These are phyloP conservation scores for Radiomyces spectabilis DNA, from an alignment of 192 early-diverging fungal genomes.

Conservation along the genomic window DNA sequence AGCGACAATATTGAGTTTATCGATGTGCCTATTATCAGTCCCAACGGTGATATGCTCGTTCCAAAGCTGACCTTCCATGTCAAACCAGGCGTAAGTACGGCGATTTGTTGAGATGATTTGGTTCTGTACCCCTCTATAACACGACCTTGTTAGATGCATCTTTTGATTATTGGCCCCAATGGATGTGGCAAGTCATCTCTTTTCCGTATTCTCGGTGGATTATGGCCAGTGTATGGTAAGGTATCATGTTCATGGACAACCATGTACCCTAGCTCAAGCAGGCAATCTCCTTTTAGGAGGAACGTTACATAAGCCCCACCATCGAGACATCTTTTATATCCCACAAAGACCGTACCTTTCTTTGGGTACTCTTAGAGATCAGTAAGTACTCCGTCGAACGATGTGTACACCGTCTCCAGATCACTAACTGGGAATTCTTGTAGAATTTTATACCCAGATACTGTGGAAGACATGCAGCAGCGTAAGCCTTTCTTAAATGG, in stretches of 20 bases:
- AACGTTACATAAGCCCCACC: slow-evolving; percentile 55
- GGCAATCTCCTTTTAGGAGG: slow-evolving; percentile 38
- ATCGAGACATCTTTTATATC: slow-evolving; percentile 92
- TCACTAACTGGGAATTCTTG: neutral
- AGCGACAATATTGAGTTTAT: slow-evolving; percentile 81
- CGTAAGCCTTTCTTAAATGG: too few species aligned
- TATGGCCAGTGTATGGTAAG: slow-evolving; percentile 87
- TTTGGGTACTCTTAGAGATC: slow-evolving; percentile 90
- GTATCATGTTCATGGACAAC: neutral
- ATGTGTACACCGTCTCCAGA: neutral
- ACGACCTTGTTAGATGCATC: slow-evolving; percentile 39
- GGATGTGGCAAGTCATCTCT: slow-evolving; percentile 91
- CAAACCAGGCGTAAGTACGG: slow-evolving; percentile 61
- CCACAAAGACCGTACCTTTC: slow-evolving; percentile 96
- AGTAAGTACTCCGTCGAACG: slow-evolving; percentile 32
- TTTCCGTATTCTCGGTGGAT: slow-evolving; percentile 85
- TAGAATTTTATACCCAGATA: slow-evolving; percentile 91
- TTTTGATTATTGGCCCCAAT: slow-evolving; percentile 91
- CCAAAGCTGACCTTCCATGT: slow-evolving; percentile 81
- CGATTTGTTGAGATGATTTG: too few species aligned
- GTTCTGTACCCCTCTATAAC: too few species aligned
- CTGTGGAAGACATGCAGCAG: slow-evolving; percentile 66
- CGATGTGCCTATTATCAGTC: slow-evolving; percentile 90
- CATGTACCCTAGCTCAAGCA: neutral
- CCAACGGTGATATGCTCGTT: slow-evolving; percentile 90